Base-by-base conservation (phyloP, 495 filamentous ascomycete genomes). In the Lichina pygmaea region DNA sequence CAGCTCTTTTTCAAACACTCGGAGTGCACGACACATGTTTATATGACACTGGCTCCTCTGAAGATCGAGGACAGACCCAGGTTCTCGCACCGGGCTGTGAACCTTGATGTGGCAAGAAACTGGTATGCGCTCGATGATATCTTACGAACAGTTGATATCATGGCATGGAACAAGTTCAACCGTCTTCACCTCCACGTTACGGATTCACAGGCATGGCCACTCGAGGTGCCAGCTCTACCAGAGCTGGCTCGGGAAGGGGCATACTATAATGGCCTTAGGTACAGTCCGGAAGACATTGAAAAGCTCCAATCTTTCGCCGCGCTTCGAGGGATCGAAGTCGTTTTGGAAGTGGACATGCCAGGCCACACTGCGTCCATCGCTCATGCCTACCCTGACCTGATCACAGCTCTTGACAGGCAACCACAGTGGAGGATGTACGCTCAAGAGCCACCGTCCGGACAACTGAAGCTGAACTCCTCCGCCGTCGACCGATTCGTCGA, bases 161-260 rank as follows among this genome's bases (percentile, higher is more conserved):
- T 81, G 45, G 55, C 72, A 8, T 77, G 66, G 66, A 82, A 74
- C 62, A 86, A 89, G 62, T 66, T 89, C 59, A 86, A 86, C 57
- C 62, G 70, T 7, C 62, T 85, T 39, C 81, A 86, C 57, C 55
- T 85, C 24, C 81, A 89, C 58, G 67, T 74, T 40, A 85, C 81
- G 0, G 81, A 89, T 54, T 71, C 78, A 17, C 81, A 89, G 55
- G 78, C 78, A 7, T 89, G 81, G 81, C 82, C 81, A 3, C 61
- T 89, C 31, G 76, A 77, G 49, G 77, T 86, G 46, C 77, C 78
- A 2, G 53, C 75, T 6, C 54, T 86, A 46, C 81, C 82, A 8
- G 65, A 73, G 46, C 65, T 89, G 7, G 62, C 81, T 11, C 48
- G 62, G 17, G 71, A 77, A 54, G 82, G 82, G 41, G 75, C 77